phyloP scores from a whole-genome alignment of 2,329 filamentous ascomycete species.

The Graphiopsis chlorocephala region DNA sequence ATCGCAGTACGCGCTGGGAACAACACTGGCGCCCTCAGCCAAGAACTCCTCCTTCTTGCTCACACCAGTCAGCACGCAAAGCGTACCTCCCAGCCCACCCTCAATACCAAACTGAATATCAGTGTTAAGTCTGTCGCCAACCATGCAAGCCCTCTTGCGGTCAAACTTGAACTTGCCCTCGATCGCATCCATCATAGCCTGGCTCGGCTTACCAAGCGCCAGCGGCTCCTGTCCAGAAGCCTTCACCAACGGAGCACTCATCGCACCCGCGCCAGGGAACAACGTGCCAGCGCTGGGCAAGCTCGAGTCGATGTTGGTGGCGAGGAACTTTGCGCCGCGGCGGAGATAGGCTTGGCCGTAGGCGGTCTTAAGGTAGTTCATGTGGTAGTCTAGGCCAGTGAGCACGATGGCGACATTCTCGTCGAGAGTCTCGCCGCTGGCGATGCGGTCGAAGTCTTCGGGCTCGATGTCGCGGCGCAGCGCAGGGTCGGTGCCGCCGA shows the following conservation, averaged over 20 bases:
- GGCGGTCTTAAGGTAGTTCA: slow-evolving; percentile 90
- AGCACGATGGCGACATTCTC: slow-evolving; percentile 87
- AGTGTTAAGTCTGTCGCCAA: slow-evolving; percentile 89
- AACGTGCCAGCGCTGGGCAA: slow-evolving; percentile 77
- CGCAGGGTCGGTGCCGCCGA: slow-evolving; percentile 81
- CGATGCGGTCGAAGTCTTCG: slow-evolving; percentile 76
- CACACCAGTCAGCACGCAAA: slow-evolving; percentile 89
- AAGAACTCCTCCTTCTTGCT: slow-evolving; percentile 81
- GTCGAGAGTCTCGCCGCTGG: slow-evolving; percentile 71
- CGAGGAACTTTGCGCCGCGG: slow-evolving; percentile 79
- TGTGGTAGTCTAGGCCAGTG: slow-evolving; percentile 85
- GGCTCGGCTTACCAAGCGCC: slow-evolving; percentile 87
- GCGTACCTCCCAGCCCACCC: slow-evolving; percentile 82
- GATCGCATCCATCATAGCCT: slow-evolving; percentile 99
- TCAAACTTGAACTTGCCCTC: slow-evolving; percentile 94
- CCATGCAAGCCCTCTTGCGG: slow-evolving; percentile 83
- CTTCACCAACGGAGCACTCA: slow-evolving; percentile 72
- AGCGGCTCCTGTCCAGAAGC: slow-evolving; percentile 63
- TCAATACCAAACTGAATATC: slow-evolving; percentile 95
- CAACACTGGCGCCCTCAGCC: slow-evolving; percentile 62
- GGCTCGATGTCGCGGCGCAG: slow-evolving; percentile 75
- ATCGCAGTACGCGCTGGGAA: slow-evolving; percentile 82
- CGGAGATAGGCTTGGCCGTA: slow-evolving; percentile 83
- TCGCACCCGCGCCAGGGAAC: slow-evolving; percentile 88
- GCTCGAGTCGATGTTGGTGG: slow-evolving; percentile 90